Base-by-base conservation (phyloP, 1,284 basidiomycete genomes). In the Boletus sp. region DNA sequence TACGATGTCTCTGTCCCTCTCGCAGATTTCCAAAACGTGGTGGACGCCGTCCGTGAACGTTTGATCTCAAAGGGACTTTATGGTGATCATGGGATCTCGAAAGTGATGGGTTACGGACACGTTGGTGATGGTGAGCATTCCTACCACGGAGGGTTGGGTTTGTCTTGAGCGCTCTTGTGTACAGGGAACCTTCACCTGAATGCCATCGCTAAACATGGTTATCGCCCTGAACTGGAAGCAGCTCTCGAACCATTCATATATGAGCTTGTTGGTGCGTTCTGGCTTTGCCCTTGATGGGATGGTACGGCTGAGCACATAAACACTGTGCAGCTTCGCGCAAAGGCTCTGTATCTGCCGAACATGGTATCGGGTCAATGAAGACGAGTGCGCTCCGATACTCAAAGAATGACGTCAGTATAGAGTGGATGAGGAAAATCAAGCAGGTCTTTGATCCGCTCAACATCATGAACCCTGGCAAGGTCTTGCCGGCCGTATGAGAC, bases 1-100 rank as follows among this genome's bases (percentile, higher is more conserved):
- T 99, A 99, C 69, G 96, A 99, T 62, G 80, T 99, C 34, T 94
- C 91, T 16, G 82, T 99, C 27, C 95, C 95, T 2, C 77, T 96
- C 4, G 76, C 81, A 17, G 80, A 84, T 58, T 99, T 99, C 80
- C 88, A 98, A 72, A 79, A 82, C 23, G 82, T 97, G 9, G 92
- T 98, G 19, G 88, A 95, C 59, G 73, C 77, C 35, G 87, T 94
- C 43, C 75, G 90, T 49, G 80, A 84, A 48, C 84, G 84, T 45
- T 72, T 98, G 39, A 69, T 76, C 29, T 80, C 82, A 30, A 81
- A 84, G 54, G 93, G 90, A 1, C 69, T 97, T 19, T 69, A 91
- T 46, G 77, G 80, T 19, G 81, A 84, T 30, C 75, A 81, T 42
- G 82, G 81, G 10, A 84, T 96, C 41, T 86, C 84, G 62, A 81